Evolutionary conservation across 2,329 filamentous ascomycete species (phyloP).

Genomic region (Domatiomyces catenatus): DNA sequence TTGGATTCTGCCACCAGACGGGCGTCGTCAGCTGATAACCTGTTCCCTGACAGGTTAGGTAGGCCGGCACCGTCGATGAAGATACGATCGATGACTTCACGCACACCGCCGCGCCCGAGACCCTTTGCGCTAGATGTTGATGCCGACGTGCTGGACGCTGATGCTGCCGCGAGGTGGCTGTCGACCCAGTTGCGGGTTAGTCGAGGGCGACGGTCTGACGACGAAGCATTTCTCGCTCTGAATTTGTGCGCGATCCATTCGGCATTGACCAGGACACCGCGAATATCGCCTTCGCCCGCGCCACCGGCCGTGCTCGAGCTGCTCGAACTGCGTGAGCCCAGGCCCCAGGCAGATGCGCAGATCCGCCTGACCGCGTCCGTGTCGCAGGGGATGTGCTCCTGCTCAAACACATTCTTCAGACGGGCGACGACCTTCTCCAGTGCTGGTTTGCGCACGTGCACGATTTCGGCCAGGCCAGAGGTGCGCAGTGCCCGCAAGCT

Average conservation of each 20-base stretch:
- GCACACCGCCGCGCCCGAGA: conserved; percentile 46
- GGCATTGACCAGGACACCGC: conserved; percentile 47
- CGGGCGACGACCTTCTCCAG: conserved; percentile 72
- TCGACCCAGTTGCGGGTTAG: conserved; percentile 48
- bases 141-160: conserved; percentile 26
- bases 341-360: conserved; percentile 52
- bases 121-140: conserved; percentile 26
- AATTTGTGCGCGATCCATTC: conserved; percentile 51
- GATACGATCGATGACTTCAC: conserved; percentile 50
- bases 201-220: conserved; percentile 14
- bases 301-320: too few species aligned
- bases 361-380: conserved; percentile 68
- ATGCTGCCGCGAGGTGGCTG: conserved; percentile 38
- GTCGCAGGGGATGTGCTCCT: conserved; percentile 77
- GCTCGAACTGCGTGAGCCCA: conserved; percentile 41
- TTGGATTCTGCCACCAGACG: conserved; percentile 24
- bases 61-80: conserved; percentile 52
- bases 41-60: conserved; percentile 30
- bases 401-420: conserved; percentile 70
- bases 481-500: conserved; percentile 76
- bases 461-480: conserved; percentile 69
- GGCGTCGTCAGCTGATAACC: conserved; percentile 22
- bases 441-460: conserved; percentile 78
- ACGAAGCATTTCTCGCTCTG: conserved; percentile 19
- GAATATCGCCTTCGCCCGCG: conserved; percentile 41